phyloP scores from a whole-genome alignment of 306 rosid species.

The Alnus glutinosa region DNA sequence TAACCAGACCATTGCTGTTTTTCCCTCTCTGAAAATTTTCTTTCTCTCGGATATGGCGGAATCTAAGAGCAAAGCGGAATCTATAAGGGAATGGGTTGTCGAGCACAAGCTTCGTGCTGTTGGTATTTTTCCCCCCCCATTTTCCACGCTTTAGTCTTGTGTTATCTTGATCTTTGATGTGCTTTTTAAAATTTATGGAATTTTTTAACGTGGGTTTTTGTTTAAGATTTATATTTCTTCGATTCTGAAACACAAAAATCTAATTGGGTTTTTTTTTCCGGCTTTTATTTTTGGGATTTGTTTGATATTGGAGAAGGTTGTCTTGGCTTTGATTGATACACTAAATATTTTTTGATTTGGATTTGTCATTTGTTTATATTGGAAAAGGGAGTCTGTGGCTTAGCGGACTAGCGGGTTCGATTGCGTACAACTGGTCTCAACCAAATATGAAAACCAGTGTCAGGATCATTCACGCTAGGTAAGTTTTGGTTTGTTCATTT shows the following conservation, averaged over 20 bases:
- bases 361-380: constrained; percentile 3
- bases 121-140: constrained; percentile 45
- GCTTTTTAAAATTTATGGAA: background rate
- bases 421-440: constrained; percentile 94
- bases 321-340: background rate
- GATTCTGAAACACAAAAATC: background rate
- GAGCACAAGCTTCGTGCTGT: constrained; percentile 94
- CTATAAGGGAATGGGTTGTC: constrained; percentile 71
- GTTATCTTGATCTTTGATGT: background rate
- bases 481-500: background rate
- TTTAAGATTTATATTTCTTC: background rate
- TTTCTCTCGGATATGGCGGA: constrained; percentile 56
- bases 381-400: constrained; percentile 80
- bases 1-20: background rate
- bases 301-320: background rate
- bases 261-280: background rate
- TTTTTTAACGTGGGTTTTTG: background rate
- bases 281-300: background rate
- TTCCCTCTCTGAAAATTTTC: background rate
- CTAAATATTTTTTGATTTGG: background rate
- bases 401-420: constrained; percentile 80
- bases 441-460: constrained; percentile 94
- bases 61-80: constrained; percentile 57
- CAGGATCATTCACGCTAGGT: constrained; percentile 95
- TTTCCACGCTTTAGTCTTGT: background rate